Evolutionary conservation across 768 basidiomycete genomes (phyloP).

Genomic region (Mycena metata): DNA sequence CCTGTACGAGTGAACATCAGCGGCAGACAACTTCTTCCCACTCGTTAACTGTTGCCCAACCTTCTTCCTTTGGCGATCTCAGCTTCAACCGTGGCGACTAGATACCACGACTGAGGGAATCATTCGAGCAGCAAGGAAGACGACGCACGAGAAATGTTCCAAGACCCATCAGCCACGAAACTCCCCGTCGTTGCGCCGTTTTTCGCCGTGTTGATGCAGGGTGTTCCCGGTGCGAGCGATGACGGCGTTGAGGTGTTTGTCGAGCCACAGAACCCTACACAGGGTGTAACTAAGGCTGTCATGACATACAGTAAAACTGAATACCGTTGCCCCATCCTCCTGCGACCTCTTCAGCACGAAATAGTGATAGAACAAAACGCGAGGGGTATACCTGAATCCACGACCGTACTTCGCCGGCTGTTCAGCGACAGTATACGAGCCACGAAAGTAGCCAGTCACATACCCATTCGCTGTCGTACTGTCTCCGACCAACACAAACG

Average conservation of each 20-base stretch:
- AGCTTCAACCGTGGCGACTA: conserved; percentile 48
- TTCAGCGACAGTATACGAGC: neutral
- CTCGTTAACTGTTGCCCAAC: neutral
- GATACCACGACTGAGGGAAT: neutral
- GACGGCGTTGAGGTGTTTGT: conserved; percentile 48
- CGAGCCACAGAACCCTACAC: conserved; percentile 54
- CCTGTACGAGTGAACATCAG: conserved; percentile 2
- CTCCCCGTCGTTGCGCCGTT: conserved; percentile 58
- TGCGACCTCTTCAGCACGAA: neutral
- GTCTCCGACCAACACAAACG: conserved; percentile 57
- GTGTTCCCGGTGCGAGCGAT: conserved; percentile 48
- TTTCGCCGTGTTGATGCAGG: conserved; percentile 57
- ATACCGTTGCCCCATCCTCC: conserved; percentile 56
- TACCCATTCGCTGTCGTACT: conserved; percentile 57
- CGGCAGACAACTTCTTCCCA: neutral
- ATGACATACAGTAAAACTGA: neutral
- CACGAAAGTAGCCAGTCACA: neutral
- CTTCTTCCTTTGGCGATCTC: conserved; percentile 53
- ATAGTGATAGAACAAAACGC: neutral
- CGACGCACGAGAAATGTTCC: conserved; percentile 46
- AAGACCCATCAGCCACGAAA: conserved; percentile 55
- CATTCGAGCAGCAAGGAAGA: neutral
- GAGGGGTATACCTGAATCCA: conserved; percentile 1
- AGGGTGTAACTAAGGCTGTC: neutral
- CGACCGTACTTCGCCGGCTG: neutral